Base-by-base conservation (phyloP, 2,329 filamentous ascomycete species). In the Pseudocercospora fuligena region DNA sequence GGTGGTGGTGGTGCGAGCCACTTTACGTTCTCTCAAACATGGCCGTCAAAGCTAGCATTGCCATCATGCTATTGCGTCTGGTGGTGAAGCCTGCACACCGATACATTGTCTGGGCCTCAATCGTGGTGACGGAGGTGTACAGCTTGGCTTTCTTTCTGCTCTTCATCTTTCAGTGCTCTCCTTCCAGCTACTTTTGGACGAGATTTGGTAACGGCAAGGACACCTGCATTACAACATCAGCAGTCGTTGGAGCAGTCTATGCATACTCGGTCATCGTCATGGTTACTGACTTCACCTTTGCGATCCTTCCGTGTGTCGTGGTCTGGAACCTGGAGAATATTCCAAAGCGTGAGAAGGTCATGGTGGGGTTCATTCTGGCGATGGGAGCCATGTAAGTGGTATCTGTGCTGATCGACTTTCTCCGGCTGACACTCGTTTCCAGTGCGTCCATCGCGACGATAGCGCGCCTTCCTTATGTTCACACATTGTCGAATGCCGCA, bases 1-100 rank as follows among this genome's bases (percentile, higher is more conserved):
- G 83, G 56, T 70, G 75, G 70, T 85, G 82, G 58, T 83, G 81
- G 23, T 80, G 69, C 33, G 69, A 70, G 36, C 66, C 67, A 6
- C 46, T 67, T 4, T 70, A 69, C 51, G 69, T 70, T 3, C 58
- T 70, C 8, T 70, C 69, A 33, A 69, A 70, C 57, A 70, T 70
- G 69, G 66, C 66, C 23, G 64, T 70, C 65, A 70, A 70, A 62
- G 69, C 66, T 3, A 69, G 64, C 56, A 70, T 70, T n/a, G 69
- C 64, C 2, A 27, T 70, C 12, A 69, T 69, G 69, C 63, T 70
- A 11, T 58, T 69, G 5, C 64, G 67, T 2, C 47, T 70, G 4
- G 53, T 64, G 43, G 67, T 70, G 29, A 46, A 61, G 16, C 25
- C 21, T 5, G 33, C 47, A 9, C 65, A 70, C 19, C 63, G 66